Evolutionary conservation across 495 filamentous ascomycete species (phyloP), one percentile per base, ranked within the genome.

Genomic region (Aspergillus cavernicola): DNA sequence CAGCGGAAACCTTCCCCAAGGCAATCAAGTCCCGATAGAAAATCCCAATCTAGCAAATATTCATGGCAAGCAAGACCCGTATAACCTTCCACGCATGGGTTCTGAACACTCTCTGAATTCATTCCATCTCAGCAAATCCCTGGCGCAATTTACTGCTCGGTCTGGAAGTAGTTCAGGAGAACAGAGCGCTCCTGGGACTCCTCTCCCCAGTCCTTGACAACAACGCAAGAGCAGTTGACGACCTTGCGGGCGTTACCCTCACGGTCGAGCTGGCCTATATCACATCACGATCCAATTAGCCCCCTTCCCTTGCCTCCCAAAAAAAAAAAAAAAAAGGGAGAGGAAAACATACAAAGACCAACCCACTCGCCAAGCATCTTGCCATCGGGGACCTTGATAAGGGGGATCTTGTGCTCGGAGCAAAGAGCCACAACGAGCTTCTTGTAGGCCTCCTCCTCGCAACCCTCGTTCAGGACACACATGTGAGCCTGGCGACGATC

Each of bases 361-460:
- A 95, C 91, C 93, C 95, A 97, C 82, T 98, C 95, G 78, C 93
- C 93, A 62, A 98, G 80, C 81, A 96, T 88, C 85, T 98, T 98
- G 71, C 93, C 93, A 77, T 98, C 93, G 68, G 92, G 91, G 57
- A 98, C 92, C 87, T 98, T 97, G 83, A 98, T 98, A 57, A 98
- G 80, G 53, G 93, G 93, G 66, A 98, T 98, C 85, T 95, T 93
- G 80, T 98, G 93, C 82, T 97, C 93, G 46, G 84, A 87, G 85
- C 93, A 98, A 48, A 98, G 84, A 59, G 93, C 93, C 57, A 97
- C 89, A 60, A 98, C 92, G 43, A 98, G 84, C 85, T 98, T 98
- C 89, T 98, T 98, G 82, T 98, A 98, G 58, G 93, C 92, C 82
- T 98, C 93, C 83, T 98, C 95, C 79, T 97, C 93, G 80, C 93